A percentile compares a stretch with the other conserved stretches of the same genome.
These are phyloP conservation scores for Tulasnella sp. DNA, from an alignment of 768 basidiomycete species.

Conservation along the genomic window DNA sequence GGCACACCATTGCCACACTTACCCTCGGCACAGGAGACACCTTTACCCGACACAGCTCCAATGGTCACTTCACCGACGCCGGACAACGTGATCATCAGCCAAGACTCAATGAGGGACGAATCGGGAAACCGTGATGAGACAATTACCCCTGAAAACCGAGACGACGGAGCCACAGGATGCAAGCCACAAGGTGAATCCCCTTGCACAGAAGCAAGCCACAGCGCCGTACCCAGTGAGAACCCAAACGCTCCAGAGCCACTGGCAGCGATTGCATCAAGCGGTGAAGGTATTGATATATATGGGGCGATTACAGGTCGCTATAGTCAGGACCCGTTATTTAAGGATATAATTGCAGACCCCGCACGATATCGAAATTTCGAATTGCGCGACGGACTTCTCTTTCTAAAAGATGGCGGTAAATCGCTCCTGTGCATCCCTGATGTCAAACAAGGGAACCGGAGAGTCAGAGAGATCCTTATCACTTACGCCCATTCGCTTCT, in stretches of 20 bases:
- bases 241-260: not conserved
- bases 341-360: constrained; percentile 37
- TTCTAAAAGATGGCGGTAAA: constrained; percentile 7
- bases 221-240: too few species aligned
- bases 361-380: constrained; percentile 18
- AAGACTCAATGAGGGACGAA: not conserved
- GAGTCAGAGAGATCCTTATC: not conserved
- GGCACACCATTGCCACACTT: too few species aligned
- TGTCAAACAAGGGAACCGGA: not conserved
- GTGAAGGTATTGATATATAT: constrained; percentile 36
- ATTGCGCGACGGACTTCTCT: not conserved
- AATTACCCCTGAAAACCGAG: not conserved
- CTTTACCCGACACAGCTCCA: too few species aligned
- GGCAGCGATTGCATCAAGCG: constrained; percentile 17
- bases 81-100: not conserved
- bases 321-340: constrained; percentile 41
- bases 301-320: constrained; percentile 37
- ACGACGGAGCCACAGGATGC: not conserved
- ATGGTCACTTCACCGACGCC: not conserved
- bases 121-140: not conserved
- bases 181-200: not conserved
- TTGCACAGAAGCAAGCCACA: too few species aligned
- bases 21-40: too few species aligned
- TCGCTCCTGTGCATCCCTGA: constrained; percentile 10
- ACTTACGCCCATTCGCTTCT: constrained; percentile 19